Percentiles rank a stretch among this genome's conserved stretches.
Evolutionary conservation across 345 rosid species (phyloP).

Genomic region (Corchorus capsularis): DNA sequence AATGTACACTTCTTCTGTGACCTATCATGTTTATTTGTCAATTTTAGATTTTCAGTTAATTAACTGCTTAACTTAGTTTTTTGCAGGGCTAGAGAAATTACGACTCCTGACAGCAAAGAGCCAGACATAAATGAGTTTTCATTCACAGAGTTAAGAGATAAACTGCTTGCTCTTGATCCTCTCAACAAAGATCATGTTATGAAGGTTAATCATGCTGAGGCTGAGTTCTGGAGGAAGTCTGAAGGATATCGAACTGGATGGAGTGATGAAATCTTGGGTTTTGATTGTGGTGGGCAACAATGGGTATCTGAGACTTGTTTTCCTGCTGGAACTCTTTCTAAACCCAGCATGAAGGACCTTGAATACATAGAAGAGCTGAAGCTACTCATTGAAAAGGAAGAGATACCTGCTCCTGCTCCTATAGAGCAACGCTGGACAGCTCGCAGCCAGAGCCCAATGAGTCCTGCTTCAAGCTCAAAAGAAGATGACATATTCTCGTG

Average conservation of each 20-base stretch:
- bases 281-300: slow-evolving; percentile 99
- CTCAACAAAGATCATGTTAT: slow-evolving; percentile 75
- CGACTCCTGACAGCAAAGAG: slow-evolving; percentile 42
- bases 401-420: slow-evolving; percentile 84
- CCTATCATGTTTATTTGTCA: background rate
- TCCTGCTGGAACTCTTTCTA: slow-evolving; percentile 86
- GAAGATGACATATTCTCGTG: slow-evolving; percentile 88
- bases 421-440: slow-evolving; percentile 98
- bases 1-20: background rate
- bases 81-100: slow-evolving; percentile 49
- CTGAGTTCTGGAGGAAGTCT: slow-evolving; percentile 93
- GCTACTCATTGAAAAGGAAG: slow-evolving; percentile 76
- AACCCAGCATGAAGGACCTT: slow-evolving; percentile 90
- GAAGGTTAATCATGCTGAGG: slow-evolving; percentile 87
- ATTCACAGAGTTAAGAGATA: slow-evolving; percentile 90
- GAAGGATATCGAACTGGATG: slow-evolving; percentile 97
- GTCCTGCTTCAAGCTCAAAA: slow-evolving; percentile 79
- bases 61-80: slow-evolving; percentile 31
- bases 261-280: slow-evolving; percentile 97
- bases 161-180: slow-evolving; percentile 91
- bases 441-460: slow-evolving; percentile 80
- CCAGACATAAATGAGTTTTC: slow-evolving; percentile 66
- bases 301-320: slow-evolving; percentile 98
- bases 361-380: slow-evolving; percentile 85
- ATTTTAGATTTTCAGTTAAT: slow-evolving; percentile 18